Conservation (phyloP, 257 asterid species). For the Solanum lycopersicoides region DNA sequence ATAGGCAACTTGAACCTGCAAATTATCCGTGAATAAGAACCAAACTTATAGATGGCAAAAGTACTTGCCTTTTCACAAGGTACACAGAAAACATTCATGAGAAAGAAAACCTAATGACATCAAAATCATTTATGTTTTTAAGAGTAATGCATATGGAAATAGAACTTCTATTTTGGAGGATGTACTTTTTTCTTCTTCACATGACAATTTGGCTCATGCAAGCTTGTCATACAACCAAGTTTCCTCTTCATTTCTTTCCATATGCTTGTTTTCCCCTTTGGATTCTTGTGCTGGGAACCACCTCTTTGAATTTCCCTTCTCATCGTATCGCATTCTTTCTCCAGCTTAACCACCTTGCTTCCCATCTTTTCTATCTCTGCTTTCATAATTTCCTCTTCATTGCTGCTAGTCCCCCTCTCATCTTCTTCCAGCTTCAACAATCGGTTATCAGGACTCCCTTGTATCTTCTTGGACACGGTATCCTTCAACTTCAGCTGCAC, state of each 20-base stretch:
- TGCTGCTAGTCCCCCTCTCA: background rate
- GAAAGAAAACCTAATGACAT: background rate
- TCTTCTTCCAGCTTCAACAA: slow-evolving; percentile 9
- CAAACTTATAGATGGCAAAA: background rate
- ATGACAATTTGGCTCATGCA: slow-evolving; percentile 45
- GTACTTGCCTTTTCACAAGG: background rate
- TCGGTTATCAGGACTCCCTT: background rate
- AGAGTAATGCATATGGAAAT: background rate
- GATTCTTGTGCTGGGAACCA: background rate
- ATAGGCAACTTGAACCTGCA: background rate
- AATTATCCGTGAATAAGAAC: background rate
- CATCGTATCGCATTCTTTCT: slow-evolving; percentile 28
- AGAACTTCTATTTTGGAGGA: slow-evolving; percentile 22
- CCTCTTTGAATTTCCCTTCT: slow-evolving; percentile 39
- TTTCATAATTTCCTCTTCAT: slow-evolving; percentile 24
- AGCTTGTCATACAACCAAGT: slow-evolving; percentile 45
- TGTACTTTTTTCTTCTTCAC: slow-evolving; percentile 62
- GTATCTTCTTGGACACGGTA: slow-evolving; percentile 20
- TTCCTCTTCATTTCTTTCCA: slow-evolving; percentile 95
- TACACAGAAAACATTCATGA: background rate
- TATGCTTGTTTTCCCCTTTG: slow-evolving; percentile 27
- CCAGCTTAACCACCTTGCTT: slow-evolving; percentile 50
- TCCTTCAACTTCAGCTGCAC: slow-evolving; percentile 54
- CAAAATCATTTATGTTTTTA: background rate
- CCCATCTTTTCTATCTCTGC: slow-evolving; percentile 65